Evolutionary conservation across 148 eudicot genomes (phyloP), one percentile per base, ranked within the genome.

Genomic region (Chenopodium berlandieri): DNA sequence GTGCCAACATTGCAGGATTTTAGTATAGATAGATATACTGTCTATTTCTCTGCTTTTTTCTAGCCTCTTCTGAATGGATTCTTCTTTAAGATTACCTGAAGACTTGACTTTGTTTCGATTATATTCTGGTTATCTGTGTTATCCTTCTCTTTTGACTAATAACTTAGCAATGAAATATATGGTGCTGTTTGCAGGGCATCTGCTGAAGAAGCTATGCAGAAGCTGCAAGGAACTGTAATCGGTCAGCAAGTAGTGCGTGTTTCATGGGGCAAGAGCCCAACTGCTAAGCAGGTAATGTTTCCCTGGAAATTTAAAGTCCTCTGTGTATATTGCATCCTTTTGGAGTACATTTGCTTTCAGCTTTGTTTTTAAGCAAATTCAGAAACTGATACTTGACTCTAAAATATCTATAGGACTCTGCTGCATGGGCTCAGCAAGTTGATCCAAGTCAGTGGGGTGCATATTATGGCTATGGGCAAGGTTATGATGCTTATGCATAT

Each of bases 401-500:
- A 56, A 63, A 25, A 54, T 77, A 25, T 79, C 11, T 73, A 25
- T 68, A 96, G 99, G 99, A 96, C 48, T 34, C 90, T 82, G 92
- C 84, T 78, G 66, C 84, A 8, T 96, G 99, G 99, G 92, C 87
- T 82, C 94, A 91, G 89, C 92, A 94, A 79, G 89, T 85, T 22
- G 98, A 96, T 90, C 94, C 98, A 69, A 93, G 79, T 86, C 99
- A 93, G 82, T 93, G 93, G 94, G 85, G 82, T 78, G 92, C 97
- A 79, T 96, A 96, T 82, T 96, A 96, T 84, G 93, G 90, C 50
- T 96, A 94, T 84, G 99, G 99, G 65, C 98, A 94, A 87, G 95
- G 98, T 83, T 96, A 96, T 82, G 99, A 94, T 84, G 91, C 95
- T 76, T 96, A 96, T 87, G 89, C 88, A 60, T 94, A 94, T 86